Percentiles rank a stretch among this genome's conserved stretches.
Conservation (phyloP, 1,284 basidiomycete species). For the Tilletiopsis washingtonensis region DNA sequence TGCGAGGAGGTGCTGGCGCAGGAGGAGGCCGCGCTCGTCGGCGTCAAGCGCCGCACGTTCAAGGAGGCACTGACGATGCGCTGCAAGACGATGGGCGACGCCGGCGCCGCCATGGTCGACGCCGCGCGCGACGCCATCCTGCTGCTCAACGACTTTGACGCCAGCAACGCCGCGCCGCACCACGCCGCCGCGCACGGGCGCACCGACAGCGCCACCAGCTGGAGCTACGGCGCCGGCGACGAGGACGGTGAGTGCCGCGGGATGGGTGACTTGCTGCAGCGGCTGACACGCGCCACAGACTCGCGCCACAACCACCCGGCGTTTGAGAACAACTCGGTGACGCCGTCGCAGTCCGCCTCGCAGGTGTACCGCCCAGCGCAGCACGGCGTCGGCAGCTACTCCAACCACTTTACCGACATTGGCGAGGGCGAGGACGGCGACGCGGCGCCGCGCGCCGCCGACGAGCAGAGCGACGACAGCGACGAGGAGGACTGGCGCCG, state of each 20-base stretch:
- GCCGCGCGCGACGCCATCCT: constrained; percentile 46
- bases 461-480: constrained; percentile 1
- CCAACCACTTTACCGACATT: constrained; percentile 22
- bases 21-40: constrained; percentile 47
- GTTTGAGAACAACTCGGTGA: constrained; percentile 42
- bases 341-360: constrained; percentile 48
- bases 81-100: constrained; percentile 49
- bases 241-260: too few species aligned
- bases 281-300: not conserved
- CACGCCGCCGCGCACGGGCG: constrained; percentile 15
- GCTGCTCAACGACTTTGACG: constrained; percentile 45
- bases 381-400: constrained; percentile 8
- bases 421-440: constrained; percentile 12
- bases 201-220: not conserved
- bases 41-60: constrained; percentile 49
- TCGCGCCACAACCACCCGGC: constrained; percentile 4
- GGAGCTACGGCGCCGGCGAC: not conserved
- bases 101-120: constrained; percentile 48
- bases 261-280: too few species aligned
- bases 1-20: constrained; percentile 48
- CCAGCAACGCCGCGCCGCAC: constrained; percentile 20
- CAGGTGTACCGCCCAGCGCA: constrained; percentile 35
- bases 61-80: constrained; percentile 49
- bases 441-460: not conserved
- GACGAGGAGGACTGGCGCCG: constrained; percentile 4